Evolutionary conservation across 495 filamentous ascomycete species (phyloP), one percentile per base, ranked within the genome.

Genomic region (Neurospora sp.): DNA sequence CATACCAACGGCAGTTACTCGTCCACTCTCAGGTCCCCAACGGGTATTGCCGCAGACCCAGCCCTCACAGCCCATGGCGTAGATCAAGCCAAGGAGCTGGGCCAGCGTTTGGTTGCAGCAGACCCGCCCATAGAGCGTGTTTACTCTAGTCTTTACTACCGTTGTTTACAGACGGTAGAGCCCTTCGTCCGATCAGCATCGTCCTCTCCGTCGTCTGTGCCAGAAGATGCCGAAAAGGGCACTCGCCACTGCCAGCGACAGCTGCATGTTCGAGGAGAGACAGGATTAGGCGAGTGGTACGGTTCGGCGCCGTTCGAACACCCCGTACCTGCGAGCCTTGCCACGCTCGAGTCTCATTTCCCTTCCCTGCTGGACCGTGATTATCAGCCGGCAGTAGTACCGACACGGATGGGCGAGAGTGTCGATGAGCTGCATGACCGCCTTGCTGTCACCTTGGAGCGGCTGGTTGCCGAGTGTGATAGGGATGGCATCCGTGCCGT

Each of bases 231-330:
- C 53, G 27, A 66, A 35, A 35, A 18, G 31, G 14, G 53, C 27
- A 66, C 53, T 66, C 53, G 53, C 53, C 53, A 35, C 53, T 37
- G 22, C 22, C 42, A 22, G 31, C 68, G 20, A 3, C 27, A 41
- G 35, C 41, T 76, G 72, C 71, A 37, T 11, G 88, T 95, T 40
- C 86, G 89, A 40, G 86, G 89, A 68, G 93, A 97, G 78, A 90
- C 88, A 75, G 93, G 93, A 10, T 71, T 97, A 66, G 92, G 92
- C 68, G 96, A 99, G 87, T 99, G 94, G 92, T 98, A 92, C 81
- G 96, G 96, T 40, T 76, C 82, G 4, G 91, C 92, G 10, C 82
- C 84, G 75, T 98, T 97, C 83, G 83, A 92, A 70, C 96, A 99
- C 78, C 96, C 96, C 0, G 85, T 88, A 0, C 93, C 95, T 0